These are phyloP conservation scores for Saccharomycopsis fermentans DNA, from an alignment of 805 yeast species.

Conservation along the genomic window DNA sequence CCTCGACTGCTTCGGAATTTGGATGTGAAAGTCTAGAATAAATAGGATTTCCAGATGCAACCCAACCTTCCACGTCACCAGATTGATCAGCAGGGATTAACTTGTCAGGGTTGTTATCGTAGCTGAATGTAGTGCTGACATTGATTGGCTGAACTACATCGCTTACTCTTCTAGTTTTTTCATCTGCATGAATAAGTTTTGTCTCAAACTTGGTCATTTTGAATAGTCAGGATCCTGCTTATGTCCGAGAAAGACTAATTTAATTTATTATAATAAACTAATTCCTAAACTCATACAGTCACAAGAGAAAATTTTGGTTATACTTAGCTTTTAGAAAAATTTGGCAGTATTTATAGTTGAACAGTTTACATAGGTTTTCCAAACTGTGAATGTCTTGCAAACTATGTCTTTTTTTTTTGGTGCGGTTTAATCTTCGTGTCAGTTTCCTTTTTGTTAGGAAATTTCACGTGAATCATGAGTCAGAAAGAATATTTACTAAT, in stretches of 20 bases:
- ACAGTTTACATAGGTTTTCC: too few relatives aligned
- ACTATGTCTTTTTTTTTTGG: not conserved
- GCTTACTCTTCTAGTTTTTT: conserved; percentile 38
- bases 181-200: conserved; percentile 62
- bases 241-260: too few relatives aligned
- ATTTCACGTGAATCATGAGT: not conserved
- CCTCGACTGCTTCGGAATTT: conserved; percentile 57
- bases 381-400: too few relatives aligned
- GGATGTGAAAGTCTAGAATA: conserved; percentile 77
- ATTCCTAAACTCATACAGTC: too few relatives aligned
- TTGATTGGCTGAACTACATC: conserved; percentile 77
- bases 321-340: not conserved
- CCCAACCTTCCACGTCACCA: conserved; percentile 24
- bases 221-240: not conserved
- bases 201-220: conserved; percentile 37
- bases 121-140: conserved; percentile 69
- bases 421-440: not conserved
- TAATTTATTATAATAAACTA: too few relatives aligned
- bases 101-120: conserved; percentile 47
- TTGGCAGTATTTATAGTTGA: not conserved
- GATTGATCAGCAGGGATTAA: conserved; percentile 30
- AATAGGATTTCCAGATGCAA: conserved; percentile 27
- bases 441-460: not conserved
- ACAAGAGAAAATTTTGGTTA: not conserved
- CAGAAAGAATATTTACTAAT: not conserved